Base-by-base conservation (phyloP, 108 stramenopile species). In the Fistulifera pelliculosa region DNA sequence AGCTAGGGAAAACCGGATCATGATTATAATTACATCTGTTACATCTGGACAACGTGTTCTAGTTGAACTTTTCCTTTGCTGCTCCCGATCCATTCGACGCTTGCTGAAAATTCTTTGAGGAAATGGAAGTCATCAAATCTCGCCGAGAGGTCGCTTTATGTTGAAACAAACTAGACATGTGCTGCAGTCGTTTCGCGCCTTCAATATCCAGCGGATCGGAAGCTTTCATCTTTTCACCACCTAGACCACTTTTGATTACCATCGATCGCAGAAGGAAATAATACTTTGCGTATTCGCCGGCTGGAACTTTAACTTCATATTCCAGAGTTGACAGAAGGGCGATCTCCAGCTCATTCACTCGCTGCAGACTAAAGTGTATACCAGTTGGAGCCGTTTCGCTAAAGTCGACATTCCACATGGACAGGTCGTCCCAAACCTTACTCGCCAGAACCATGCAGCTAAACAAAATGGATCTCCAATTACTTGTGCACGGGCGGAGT, bases 391-490 rank as follows among this genome's bases (percentile, higher is more conserved):
- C 65, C 2, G 48, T 49, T 56, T 87, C 82, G 35, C 70, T 73
- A 61, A 96, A 96, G 70, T 96, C 95, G 16, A 58, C 70, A 62
- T 96, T 96, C 90, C 91, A 94, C 97, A 98, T 98, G 65, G 71
- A 75, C 45, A 96, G 59, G 61, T 98, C 97, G 52, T 98, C 97
- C 94, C 97, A 98, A 1, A 98, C 97, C 62, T 98, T 98, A 49
- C 79, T 82, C 0, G 92, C 67, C 41, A 98, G 67, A 22, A 98
- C 83, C 92, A 98, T 90, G 58, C 84, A 83, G 10, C 86, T 71
- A 56, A 96, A 95, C 15, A 98, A 48, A 3, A 94, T 58, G 13
- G 94, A 93, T 49, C 85, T 66, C 94, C 94, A 98, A 64, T 96
- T 96, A 41, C 56, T 41, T 0, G 72, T 53, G 5, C 62, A 66